phyloP scores from a whole-genome alignment of 208 protist species.

The Crithidia thermophila region DNA sequence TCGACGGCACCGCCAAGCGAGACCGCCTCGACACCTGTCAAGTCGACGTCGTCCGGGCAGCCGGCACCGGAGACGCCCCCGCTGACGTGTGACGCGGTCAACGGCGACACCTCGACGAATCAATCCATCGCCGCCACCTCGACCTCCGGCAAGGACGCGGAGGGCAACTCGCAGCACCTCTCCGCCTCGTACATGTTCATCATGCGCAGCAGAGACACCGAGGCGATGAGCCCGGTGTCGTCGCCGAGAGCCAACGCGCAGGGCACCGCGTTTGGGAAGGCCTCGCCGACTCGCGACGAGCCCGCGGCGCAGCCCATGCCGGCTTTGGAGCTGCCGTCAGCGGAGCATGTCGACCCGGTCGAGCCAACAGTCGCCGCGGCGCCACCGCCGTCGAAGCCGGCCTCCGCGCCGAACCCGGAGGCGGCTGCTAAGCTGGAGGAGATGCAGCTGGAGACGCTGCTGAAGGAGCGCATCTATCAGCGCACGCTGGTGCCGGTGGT shows the following conservation, averaged over 20 bases:
- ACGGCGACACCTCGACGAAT: neutral
- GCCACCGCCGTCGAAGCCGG: neutral
- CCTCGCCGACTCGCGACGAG: neutral
- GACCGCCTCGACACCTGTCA: neutral
- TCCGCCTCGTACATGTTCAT: slow-evolving; percentile 45
- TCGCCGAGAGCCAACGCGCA: slow-evolving; percentile 5
- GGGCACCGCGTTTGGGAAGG: neutral
- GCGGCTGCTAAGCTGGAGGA: slow-evolving; percentile 16
- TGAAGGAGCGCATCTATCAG: slow-evolving; percentile 33
- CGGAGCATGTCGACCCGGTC: neutral
- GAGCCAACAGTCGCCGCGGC: neutral
- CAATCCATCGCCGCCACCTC: neutral
- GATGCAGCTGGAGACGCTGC: slow-evolving; percentile 27
- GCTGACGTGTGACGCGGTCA: neutral
- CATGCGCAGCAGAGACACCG: slow-evolving; percentile 37
- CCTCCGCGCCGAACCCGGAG: neutral
- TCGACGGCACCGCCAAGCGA: neutral
- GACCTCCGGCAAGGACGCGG: neutral
- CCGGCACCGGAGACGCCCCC: neutral
- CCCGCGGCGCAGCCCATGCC: neutral
- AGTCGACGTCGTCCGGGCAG: too few species aligned
- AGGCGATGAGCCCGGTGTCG: slow-evolving; percentile 13
- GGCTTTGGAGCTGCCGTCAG: neutral
- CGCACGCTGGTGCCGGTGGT: slow-evolving; percentile 28
- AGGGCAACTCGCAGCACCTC: slow-evolving; percentile 6